Evolutionary conservation across 164 flowering plant genomes (phyloP).

Genomic region (Liriodendron chinense): DNA sequence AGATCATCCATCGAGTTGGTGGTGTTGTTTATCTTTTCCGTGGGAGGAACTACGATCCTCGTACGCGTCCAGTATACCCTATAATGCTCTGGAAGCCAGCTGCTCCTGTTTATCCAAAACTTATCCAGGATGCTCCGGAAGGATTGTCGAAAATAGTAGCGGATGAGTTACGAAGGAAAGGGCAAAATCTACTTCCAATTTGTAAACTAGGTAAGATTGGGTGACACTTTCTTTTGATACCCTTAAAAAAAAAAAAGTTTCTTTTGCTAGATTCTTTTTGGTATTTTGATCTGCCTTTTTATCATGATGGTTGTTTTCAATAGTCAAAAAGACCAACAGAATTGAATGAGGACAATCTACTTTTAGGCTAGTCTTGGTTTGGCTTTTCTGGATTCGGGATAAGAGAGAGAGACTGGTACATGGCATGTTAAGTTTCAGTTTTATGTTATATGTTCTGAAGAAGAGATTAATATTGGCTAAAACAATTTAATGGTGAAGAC

Average conservation of each 20-base stretch:
- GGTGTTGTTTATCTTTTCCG: conserved; percentile 86
- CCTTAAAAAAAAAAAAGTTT: too few relatives aligned
- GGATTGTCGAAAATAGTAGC: conserved; percentile 88
- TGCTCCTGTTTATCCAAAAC: conserved; percentile 95
- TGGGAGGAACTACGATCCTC: conserved; percentile 81
- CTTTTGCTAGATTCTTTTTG: background rate
- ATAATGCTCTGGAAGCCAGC: conserved; percentile 99
- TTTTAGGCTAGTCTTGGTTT: background rate
- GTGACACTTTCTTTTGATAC: background rate
- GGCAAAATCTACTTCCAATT: conserved; percentile 69
- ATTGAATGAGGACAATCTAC: background rate
- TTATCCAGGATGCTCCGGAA: conserved; percentile 93
- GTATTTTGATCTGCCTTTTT: background rate
- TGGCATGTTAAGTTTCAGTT: too few relatives aligned
- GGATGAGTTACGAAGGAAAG: conserved; percentile 62
- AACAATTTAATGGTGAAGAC: too few relatives aligned
- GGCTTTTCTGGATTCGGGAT: background rate
- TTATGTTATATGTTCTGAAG: too few relatives aligned
- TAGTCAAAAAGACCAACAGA: too few relatives aligned
- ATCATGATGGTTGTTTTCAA: too few relatives aligned
- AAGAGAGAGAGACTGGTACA: too few relatives aligned
- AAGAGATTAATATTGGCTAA: too few relatives aligned
- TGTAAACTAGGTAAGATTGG: conserved; percentile 69
- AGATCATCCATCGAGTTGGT: conserved; percentile 77
- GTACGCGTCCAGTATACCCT: conserved; percentile 77